Conservation (phyloP, 208 protist species). For the Leishmania guyanensis region DNA sequence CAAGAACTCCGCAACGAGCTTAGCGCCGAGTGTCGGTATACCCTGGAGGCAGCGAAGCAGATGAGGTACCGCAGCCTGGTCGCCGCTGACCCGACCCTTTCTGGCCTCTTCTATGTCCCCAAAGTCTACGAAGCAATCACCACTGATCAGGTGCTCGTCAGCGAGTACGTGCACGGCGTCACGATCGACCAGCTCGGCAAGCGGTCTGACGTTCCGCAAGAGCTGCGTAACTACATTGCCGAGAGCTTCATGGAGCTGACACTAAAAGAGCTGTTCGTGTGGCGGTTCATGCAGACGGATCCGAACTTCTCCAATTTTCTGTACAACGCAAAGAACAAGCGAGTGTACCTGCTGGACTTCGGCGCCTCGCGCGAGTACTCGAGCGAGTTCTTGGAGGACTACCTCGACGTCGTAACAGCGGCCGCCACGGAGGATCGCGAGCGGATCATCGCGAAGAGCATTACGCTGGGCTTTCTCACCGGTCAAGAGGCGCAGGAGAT, state of each 20-base stretch:
- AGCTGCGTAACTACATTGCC: slow-evolving; percentile 77
- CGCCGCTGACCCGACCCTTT: slow-evolving; percentile 36
- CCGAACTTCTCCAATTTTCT: slow-evolving; percentile 98
- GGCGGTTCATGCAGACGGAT: slow-evolving; percentile 97
- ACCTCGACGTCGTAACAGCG: slow-evolving; percentile 92
- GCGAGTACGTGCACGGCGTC: slow-evolving; percentile 68
- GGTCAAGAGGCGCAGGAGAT: slow-evolving; percentile 92
- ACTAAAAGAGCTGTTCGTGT: slow-evolving; percentile 94
- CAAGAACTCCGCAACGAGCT: slow-evolving; percentile 78
- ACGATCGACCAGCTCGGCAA: slow-evolving; percentile 63
- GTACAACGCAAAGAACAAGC: slow-evolving; percentile 75
- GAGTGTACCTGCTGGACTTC: slow-evolving; percentile 93
- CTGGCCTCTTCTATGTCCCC: slow-evolving; percentile 70
- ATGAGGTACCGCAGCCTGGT: slow-evolving; percentile 54
- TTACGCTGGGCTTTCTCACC: slow-evolving; percentile 95
- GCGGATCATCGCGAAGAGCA: slow-evolving; percentile 87
- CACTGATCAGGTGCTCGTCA: slow-evolving; percentile 68
- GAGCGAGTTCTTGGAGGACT: slow-evolving; percentile 85
- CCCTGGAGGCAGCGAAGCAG: slow-evolving; percentile 71
- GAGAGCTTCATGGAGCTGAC: slow-evolving; percentile 82
- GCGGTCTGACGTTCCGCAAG: slow-evolving; percentile 52
- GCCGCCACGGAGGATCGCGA: slow-evolving; percentile 75
- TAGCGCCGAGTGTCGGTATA: slow-evolving; percentile 71
- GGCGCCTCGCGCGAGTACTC: slow-evolving; percentile 91
- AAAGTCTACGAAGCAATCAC: slow-evolving; percentile 56